Evolutionary conservation across 208 protist species (phyloP).

Genomic region (Trypanosoma caninum): DNA sequence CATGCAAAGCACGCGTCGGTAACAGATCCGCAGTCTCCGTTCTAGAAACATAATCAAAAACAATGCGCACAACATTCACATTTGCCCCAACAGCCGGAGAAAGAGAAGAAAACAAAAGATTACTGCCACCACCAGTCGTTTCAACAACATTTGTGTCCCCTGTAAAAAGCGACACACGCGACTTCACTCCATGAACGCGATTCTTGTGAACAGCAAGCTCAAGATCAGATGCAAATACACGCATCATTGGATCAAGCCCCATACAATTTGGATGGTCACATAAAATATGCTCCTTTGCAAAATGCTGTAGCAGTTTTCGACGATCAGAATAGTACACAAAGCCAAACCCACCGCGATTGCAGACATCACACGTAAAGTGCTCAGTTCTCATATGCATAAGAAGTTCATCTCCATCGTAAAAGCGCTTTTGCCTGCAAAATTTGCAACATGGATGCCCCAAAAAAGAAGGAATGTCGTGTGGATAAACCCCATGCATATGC

Average conservation of each 20-base stretch:
- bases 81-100: slow-evolving; percentile 48
- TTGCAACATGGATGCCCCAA: slow-evolving; percentile 78
- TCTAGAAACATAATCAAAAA: slow-evolving; percentile 69
- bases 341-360: slow-evolving; percentile 74
- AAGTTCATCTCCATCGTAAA: slow-evolving; percentile 83
- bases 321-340: slow-evolving; percentile 85
- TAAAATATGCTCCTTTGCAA: slow-evolving; percentile 64
- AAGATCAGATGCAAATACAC: slow-evolving; percentile 79
- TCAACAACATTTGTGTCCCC: background rate
- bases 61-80: slow-evolving; percentile 68
- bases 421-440: slow-evolving; percentile 61
- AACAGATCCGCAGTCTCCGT: slow-evolving; percentile 60
- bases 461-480: slow-evolving; percentile 61
- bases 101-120: background rate
- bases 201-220: slow-evolving; percentile 80
- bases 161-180: slow-evolving; percentile 25
- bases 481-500: slow-evolving; percentile 63
- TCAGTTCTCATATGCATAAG: slow-evolving; percentile 86
- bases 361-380: slow-evolving; percentile 89
- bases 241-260: slow-evolving; percentile 69
- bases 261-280: slow-evolving; percentile 85
- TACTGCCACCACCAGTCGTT: background rate
- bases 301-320: slow-evolving; percentile 74
- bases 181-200: slow-evolving; percentile 59
- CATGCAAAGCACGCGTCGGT: slow-evolving; percentile 22